phyloP scores from a whole-genome alignment of 1,284 basidiomycete species.

The Trametes pubescens region DNA sequence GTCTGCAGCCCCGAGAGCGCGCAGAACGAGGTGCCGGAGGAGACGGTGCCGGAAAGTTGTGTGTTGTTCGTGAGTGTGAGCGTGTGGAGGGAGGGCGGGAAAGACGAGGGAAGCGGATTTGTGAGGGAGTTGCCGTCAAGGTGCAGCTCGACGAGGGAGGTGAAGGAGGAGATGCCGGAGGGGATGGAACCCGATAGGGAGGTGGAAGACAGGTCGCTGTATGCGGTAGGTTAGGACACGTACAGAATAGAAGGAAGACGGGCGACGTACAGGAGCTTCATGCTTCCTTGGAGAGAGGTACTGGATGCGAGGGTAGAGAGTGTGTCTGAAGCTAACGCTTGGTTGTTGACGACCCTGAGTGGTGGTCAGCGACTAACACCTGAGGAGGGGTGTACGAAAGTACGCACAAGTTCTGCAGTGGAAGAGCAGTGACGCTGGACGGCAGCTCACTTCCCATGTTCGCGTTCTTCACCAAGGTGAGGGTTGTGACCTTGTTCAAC shows the following conservation, averaged over 20 bases:
- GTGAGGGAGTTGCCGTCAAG: conserved; percentile 42
- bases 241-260: too few relatives aligned
- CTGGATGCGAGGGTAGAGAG: conserved; percentile 46
- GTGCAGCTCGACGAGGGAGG: conserved; percentile 42
- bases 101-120: conserved; percentile 37
- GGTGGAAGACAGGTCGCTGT: conserved; percentile 43
- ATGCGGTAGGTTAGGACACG: neutral
- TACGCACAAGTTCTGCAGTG: conserved; percentile 53
- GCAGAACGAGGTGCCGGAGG: conserved; percentile 41
- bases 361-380: neutral
- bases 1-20: conserved; percentile 37
- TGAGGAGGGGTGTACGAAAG: neutral
- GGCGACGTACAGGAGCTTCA: conserved; percentile 47
- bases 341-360: conserved; percentile 47
- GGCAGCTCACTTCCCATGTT: conserved; percentile 54
- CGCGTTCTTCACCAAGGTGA: conserved; percentile 55
- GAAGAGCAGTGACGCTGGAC: conserved; percentile 45
- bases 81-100: conserved; percentile 41
- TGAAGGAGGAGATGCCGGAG: conserved; percentile 39
- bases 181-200: conserved; percentile 42
- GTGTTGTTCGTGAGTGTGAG: conserved; percentile 43
- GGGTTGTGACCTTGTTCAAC: conserved; percentile 47
- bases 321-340: conserved; percentile 41
- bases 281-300: conserved; percentile 44
- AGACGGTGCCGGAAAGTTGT: conserved; percentile 36